Evolutionary conservation across 257 asterid genomes (phyloP).

Genomic region (Mitragyna speciosa): DNA sequence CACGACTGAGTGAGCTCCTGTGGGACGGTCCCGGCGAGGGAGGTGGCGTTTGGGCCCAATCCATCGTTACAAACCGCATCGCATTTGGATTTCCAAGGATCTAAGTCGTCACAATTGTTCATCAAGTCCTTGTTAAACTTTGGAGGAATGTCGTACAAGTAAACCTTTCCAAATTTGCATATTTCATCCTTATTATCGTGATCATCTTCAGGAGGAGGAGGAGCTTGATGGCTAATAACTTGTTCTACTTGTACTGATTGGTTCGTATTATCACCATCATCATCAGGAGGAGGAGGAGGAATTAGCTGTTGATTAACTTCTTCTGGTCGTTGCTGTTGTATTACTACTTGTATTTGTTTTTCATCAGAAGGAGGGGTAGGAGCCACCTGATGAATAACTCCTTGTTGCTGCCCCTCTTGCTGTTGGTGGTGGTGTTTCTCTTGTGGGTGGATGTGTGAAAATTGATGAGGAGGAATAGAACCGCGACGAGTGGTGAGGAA

Average conservation of each 20-base stretch:
- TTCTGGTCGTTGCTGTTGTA: no score
- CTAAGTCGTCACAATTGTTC: conserved; percentile 43
- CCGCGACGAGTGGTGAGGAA: background rate
- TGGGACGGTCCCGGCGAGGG: conserved; percentile 32
- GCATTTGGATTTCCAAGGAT: conserved; percentile 70
- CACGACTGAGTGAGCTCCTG: conserved; percentile 43
- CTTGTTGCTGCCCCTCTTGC: background rate
- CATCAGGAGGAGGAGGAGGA: background rate
- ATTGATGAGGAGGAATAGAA: background rate
- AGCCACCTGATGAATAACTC: background rate
- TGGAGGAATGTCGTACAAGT: conserved; percentile 59
- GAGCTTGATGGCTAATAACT: background rate
- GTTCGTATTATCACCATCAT: background rate
- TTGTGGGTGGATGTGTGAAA: background rate
- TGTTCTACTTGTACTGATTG: background rate
- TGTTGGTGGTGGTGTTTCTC: background rate
- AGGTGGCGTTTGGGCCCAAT: conserved; percentile 47
- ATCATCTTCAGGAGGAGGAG: background rate
- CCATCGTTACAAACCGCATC: conserved; percentile 52
- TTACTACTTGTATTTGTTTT: no score
- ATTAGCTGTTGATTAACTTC: background rate
- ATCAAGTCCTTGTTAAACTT: conserved; percentile 47
- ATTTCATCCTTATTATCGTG: background rate
- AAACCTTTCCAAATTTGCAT: conserved; percentile 29
- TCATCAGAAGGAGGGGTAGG: background rate